Percentiles rank a stretch among this genome's conserved stretches.
phyloP scores from a whole-genome alignment of 345 rosid genomes.

The Anacardium occidentale region DNA sequence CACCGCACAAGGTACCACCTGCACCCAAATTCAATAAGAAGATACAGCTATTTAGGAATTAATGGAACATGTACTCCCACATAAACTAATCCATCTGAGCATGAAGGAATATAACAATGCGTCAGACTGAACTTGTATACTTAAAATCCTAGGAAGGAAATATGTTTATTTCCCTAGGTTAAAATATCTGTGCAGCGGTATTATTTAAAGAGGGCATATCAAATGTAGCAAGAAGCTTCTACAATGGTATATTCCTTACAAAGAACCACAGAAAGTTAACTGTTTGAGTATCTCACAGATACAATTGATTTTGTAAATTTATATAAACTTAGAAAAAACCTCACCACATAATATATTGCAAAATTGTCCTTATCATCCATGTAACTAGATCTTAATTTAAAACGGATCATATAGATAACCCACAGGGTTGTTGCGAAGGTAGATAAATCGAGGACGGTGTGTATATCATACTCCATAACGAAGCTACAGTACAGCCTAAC shows the following conservation, averaged over 20 bases:
- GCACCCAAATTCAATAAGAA: constrained; percentile 26
- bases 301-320: not conserved
- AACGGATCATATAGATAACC: constrained; percentile 98
- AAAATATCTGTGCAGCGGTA: not conserved
- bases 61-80: not conserved
- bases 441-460: constrained; percentile 87
- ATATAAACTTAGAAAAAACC: constrained; percentile 19
- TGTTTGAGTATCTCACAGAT: not conserved
- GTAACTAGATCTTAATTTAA: constrained; percentile 85
- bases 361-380: constrained; percentile 98
- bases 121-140: not conserved
- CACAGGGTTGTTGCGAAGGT: constrained; percentile 93
- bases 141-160: not conserved
- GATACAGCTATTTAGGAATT: not conserved
- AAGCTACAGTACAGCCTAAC: constrained; percentile 93
- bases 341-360: constrained; percentile 87
- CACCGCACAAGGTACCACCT: constrained; percentile 80
- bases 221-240: not conserved
- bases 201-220: not conserved
- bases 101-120: not conserved
- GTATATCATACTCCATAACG: constrained; percentile 99
- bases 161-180: not conserved
- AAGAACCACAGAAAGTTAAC: not conserved
- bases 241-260: not conserved
- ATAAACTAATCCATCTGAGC: constrained; percentile 8